phyloP scores from a whole-genome alignment of 2,329 filamentous ascomycete genomes.

The Pyricularia pennisetigena region DNA sequence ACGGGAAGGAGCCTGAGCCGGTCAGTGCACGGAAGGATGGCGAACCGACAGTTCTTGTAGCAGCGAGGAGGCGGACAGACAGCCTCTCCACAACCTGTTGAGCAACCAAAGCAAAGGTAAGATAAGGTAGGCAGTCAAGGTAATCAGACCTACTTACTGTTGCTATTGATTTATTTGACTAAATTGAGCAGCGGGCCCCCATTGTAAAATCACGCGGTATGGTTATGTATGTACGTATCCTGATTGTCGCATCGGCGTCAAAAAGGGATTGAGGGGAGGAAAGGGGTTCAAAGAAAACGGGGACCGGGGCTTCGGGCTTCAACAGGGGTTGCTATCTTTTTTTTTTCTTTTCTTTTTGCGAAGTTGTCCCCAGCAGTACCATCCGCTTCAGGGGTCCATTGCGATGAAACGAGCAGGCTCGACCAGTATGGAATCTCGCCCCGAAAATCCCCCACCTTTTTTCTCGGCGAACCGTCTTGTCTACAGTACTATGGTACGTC shows the following conservation, averaged over 20 bases:
- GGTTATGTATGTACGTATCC: neutral
- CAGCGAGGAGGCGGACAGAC: neutral
- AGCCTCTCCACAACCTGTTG: neutral
- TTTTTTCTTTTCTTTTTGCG: neutral
- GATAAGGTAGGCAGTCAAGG: neutral
- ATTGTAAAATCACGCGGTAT: neutral
- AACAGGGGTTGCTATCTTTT: neutral
- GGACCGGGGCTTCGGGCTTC: neutral
- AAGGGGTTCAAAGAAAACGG: neutral
- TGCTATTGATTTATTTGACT: neutral
- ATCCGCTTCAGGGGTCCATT: neutral
- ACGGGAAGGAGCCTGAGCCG: neutral
- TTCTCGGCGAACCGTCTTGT: neutral
- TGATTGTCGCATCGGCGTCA: neutral
- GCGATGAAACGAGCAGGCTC: neutral
- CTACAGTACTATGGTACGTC: neutral
- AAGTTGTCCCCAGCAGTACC: neutral
- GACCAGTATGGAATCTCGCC: neutral
- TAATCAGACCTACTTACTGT: neutral
- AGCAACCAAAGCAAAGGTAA: neutral
- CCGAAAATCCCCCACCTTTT: neutral
- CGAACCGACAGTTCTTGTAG: conserved; percentile 1
- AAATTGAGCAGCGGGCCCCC: neutral
- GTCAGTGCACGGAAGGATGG: conserved; percentile 2
- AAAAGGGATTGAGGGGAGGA: neutral